Evolutionary conservation across 148 eudicot genomes (phyloP).

Genomic region (Limonium bicolor): DNA sequence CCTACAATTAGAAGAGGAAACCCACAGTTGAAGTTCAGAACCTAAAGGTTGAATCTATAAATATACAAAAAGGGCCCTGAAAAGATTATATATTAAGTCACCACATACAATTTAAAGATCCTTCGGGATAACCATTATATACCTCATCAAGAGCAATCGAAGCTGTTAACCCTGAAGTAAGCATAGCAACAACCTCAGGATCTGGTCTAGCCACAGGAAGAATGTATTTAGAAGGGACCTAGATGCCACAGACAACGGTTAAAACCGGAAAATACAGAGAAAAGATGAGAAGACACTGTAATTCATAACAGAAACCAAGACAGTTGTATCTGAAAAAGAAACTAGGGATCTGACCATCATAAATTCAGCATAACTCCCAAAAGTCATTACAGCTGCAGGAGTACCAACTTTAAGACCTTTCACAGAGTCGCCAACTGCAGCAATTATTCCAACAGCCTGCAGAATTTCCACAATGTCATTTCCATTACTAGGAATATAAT

Average conservation of each 20-base stretch:
- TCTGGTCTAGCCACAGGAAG: conserved; percentile 92
- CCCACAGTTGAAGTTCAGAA: neutral
- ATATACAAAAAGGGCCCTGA: neutral
- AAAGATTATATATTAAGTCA: too few species aligned
- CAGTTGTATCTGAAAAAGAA: neutral
- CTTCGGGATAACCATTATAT: neutral
- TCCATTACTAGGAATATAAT: too few species aligned
- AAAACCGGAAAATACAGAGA: conserved; percentile 11
- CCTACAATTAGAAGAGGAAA: conserved; percentile 23
- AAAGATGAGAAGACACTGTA: too few species aligned
- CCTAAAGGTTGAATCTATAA: neutral
- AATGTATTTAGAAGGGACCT: conserved; percentile 78
- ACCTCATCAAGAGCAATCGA: conserved; percentile 96
- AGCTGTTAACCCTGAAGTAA: conserved; percentile 96
- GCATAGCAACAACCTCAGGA: conserved; percentile 97
- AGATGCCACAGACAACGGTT: conserved; percentile 8
- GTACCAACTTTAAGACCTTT: conserved; percentile 51
- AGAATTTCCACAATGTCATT: conserved; percentile 5
- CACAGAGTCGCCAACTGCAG: conserved; percentile 69
- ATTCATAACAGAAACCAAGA: neutral
- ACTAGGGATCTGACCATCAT: conserved; percentile 30
- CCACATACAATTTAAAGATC: too few species aligned
- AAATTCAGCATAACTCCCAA: conserved; percentile 87
- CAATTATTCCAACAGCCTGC: conserved; percentile 93
- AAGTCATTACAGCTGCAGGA: conserved; percentile 90